phyloP scores from a whole-genome alignment of 192 early-diverging fungal species.

The Podila clonocystis region DNA sequence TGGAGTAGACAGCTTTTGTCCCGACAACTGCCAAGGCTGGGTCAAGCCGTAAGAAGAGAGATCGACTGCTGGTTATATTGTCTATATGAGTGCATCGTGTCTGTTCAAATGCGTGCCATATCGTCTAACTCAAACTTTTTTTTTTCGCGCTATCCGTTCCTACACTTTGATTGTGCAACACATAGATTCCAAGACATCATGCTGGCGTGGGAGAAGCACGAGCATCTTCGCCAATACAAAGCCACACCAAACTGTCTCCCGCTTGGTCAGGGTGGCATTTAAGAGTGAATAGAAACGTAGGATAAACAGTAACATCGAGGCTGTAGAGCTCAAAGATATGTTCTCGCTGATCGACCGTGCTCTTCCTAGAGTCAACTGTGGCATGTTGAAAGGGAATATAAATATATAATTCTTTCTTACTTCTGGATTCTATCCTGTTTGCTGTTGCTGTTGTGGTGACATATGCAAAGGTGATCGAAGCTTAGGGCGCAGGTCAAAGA shows the following conservation, averaged over 20 bases:
- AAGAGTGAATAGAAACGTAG: background rate
- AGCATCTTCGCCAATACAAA: slow-evolving; percentile 29
- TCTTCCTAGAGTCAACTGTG: background rate
- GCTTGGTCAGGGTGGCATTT: slow-evolving; percentile 35
- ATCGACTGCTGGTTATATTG: background rate
- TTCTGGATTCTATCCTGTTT: no score
- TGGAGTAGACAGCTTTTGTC: slow-evolving; percentile 20
- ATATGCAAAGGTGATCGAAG: no score
- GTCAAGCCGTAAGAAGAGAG: slow-evolving; percentile 22
- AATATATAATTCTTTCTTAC: no score
- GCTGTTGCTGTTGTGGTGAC: no score
- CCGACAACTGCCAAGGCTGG: slow-evolving; percentile 41
- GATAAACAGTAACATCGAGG: background rate
- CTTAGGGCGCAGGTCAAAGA: no score
- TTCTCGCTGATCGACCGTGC: background rate
- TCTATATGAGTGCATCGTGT: background rate
- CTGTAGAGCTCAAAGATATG: no score
- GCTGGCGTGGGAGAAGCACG: slow-evolving; percentile 39
- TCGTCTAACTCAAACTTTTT: background rate
- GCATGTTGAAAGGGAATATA: no score
- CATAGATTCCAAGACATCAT: slow-evolving; percentile 37
- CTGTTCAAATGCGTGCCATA: background rate
- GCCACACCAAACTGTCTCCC: slow-evolving; percentile 36
- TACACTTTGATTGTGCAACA: background rate
- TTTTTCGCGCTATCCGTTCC: background rate